Base-by-base conservation (phyloP, 148 eudicot species). In the Drosera capensis region DNA sequence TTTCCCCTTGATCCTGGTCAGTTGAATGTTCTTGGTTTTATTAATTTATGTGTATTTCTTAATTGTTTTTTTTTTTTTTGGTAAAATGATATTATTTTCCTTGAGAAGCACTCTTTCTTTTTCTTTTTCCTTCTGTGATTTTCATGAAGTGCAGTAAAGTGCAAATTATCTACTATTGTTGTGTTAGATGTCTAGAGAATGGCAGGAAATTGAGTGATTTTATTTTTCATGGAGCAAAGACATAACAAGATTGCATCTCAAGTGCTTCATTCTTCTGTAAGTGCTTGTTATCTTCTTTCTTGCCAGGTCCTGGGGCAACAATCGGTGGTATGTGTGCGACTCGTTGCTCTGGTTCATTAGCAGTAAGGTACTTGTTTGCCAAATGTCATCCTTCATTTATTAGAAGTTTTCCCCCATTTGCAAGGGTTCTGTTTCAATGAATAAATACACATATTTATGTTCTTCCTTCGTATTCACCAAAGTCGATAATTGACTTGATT, bases 251-350 rank as follows among this genome's bases (percentile, higher is more conserved):
- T n/a, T n/a, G n/a, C n/a, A n/a, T n/a, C n/a, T n/a, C n/a, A n/a
- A n/a, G n/a, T 34, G 9, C 5, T 34, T 34, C n/a, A 9, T 34
- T 4, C 38, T 34, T 34, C n/a, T 34, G 38, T 5, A 4, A 34
- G 38, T 34, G 2, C 38, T 9, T 18, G 24, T 43, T 43, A n/a
- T 24, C 35, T 23, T 25, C 21, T 44, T 42, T 18, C 15, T 41
- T 59, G 22, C 28, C 76, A 88, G 96, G 96, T 50, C 97, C 97
- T 57, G 97, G 97, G 51, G 97, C 97, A 59, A 80, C 97, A 57
- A 84, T 90, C 52, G 97, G 97, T 22, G 97, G 97, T 31, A 90
- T 90, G 97, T 90, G 97, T 67, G 97, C 94, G 20, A 90, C 97
- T 7, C 97, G 97, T 23, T 90, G 97, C 66, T 90, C 97, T 45